A percentile compares a stretch with the other conserved stretches of the same genome.
These are phyloP conservation scores for Coniochaeta prunicola DNA, from an alignment of 2,329 filamentous ascomycete species.

Conservation along the genomic window DNA sequence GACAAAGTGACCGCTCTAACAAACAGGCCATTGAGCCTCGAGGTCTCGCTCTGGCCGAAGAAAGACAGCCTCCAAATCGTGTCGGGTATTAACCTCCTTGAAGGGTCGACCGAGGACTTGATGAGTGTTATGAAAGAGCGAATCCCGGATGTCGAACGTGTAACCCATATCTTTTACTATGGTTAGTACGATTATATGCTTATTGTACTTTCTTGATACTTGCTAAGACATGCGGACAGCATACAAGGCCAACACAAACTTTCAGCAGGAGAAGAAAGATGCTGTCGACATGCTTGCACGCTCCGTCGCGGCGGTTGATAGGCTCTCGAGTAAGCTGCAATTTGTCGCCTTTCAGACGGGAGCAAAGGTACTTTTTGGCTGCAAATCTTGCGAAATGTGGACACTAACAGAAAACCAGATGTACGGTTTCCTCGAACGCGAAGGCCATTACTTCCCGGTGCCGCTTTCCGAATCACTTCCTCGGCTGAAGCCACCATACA, in stretches of 20 bases:
- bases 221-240: constrained; percentile 12
- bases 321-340: constrained; percentile 24
- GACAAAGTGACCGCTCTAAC: constrained; percentile 13
- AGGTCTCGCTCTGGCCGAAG: constrained; percentile 27
- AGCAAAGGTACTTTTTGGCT: constrained; percentile 14
- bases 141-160: constrained; percentile 24
- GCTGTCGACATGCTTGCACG: constrained; percentile 31
- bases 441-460: constrained; percentile 31
- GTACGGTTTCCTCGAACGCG: constrained; percentile 12
- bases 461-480: constrained; percentile 23
- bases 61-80: constrained; percentile 30
- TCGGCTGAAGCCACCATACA: constrained; percentile 23
- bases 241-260: constrained; percentile 32
- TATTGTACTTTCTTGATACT: background rate
- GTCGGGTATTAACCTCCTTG: constrained; percentile 31
- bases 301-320: constrained; percentile 24
- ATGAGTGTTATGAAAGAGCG: constrained; percentile 23
- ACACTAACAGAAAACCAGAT: background rate
- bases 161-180: constrained; percentile 36
- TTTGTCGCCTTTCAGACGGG: constrained; percentile 28
- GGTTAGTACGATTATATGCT: constrained; percentile 13
- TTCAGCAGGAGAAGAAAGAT: constrained; percentile 28
- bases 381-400: background rate
- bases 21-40: constrained; percentile 16
- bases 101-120: constrained; percentile 27